phyloP scores from a whole-genome alignment of 2,329 filamentous ascomycete genomes.

The Ophiostoma australiae region DNA sequence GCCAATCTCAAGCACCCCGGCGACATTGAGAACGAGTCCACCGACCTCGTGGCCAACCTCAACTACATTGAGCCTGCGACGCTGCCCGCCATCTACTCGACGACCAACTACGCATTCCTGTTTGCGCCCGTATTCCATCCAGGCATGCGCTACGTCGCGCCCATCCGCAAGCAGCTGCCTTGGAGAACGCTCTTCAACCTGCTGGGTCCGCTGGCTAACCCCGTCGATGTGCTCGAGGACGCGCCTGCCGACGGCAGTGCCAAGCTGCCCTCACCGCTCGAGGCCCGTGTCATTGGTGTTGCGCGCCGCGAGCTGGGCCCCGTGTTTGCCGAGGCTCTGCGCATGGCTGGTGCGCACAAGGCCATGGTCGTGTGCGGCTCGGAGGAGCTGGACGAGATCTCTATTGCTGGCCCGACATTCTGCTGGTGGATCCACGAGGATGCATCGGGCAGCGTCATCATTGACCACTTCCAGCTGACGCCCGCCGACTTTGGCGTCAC shows the following conservation, averaged over 20 bases:
- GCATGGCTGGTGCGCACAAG: slow-evolving; percentile 70
- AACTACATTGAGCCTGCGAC: slow-evolving; percentile 66
- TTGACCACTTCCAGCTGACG: slow-evolving; percentile 72
- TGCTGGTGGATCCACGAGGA: slow-evolving; percentile 72
- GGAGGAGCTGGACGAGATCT: slow-evolving; percentile 93
- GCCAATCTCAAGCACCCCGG: slow-evolving; percentile 60
- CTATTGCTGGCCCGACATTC: slow-evolving; percentile 79
- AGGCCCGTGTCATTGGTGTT: slow-evolving; percentile 90
- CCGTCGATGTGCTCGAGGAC: slow-evolving; percentile 59
- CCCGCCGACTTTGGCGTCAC: slow-evolving; percentile 84
- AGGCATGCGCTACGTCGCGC: slow-evolving; percentile 83
- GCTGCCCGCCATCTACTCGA: slow-evolving; percentile 66
- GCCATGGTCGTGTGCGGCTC: slow-evolving; percentile 83
- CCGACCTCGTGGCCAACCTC: slow-evolving; percentile 61
- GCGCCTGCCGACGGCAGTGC: slow-evolving; percentile 8
- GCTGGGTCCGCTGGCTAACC: slow-evolving; percentile 86
- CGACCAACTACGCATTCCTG: slow-evolving; percentile 88
- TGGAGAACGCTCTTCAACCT: slow-evolving; percentile 98
- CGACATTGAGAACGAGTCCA: slow-evolving; percentile 27
- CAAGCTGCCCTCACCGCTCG: slow-evolving; percentile 43
- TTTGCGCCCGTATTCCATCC: slow-evolving; percentile 96
- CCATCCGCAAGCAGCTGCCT: slow-evolving; percentile 79
- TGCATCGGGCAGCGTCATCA: slow-evolving; percentile 40
- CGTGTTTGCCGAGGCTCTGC: slow-evolving; percentile 81
- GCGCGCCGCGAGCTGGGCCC: slow-evolving; percentile 80